These are phyloP conservation scores for Maudiozyma barnettii DNA, from an alignment of 805 yeast species.

Conservation along the genomic window DNA sequence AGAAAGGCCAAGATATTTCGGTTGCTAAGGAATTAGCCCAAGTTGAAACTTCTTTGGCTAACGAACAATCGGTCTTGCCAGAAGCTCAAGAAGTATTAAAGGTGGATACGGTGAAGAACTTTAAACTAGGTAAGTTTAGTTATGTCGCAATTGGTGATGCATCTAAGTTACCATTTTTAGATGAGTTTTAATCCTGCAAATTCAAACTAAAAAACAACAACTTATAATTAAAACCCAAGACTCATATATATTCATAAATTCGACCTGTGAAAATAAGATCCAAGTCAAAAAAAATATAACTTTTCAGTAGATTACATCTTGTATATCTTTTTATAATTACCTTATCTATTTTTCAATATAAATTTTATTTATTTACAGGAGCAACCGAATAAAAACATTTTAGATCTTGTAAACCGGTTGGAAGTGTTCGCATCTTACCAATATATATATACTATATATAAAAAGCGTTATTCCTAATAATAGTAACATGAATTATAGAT, in stretches of 20 bases:
- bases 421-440: too few relatives aligned
- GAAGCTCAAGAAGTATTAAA: slow-evolving; percentile 18
- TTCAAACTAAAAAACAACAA: not conserved
- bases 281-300: too few relatives aligned
- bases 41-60: slow-evolving; percentile 35
- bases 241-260: not conserved
- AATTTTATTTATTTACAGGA: not conserved
- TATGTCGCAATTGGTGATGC: slow-evolving; percentile 87
- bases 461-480: too few relatives aligned
- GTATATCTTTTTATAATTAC: not conserved
- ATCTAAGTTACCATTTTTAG: slow-evolving; percentile 76
- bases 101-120: slow-evolving; percentile 32
- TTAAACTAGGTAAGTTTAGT: slow-evolving; percentile 56
- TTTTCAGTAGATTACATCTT: not conserved
- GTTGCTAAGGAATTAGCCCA: slow-evolving; percentile 49
- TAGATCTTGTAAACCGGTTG: too few relatives aligned
- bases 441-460: too few relatives aligned
- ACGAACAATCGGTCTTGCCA: slow-evolving; percentile 23
- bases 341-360: not conserved
- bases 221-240: not conserved
- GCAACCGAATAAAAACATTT: too few relatives aligned
- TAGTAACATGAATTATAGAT: too few relatives aligned
- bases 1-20: slow-evolving; percentile 47
- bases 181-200: slow-evolving; percentile 53
- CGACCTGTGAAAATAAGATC: too few relatives aligned